These are phyloP conservation scores for Diplodia seriata DNA, from an alignment of 2,329 filamentous ascomycete genomes.

Conservation along the genomic window DNA sequence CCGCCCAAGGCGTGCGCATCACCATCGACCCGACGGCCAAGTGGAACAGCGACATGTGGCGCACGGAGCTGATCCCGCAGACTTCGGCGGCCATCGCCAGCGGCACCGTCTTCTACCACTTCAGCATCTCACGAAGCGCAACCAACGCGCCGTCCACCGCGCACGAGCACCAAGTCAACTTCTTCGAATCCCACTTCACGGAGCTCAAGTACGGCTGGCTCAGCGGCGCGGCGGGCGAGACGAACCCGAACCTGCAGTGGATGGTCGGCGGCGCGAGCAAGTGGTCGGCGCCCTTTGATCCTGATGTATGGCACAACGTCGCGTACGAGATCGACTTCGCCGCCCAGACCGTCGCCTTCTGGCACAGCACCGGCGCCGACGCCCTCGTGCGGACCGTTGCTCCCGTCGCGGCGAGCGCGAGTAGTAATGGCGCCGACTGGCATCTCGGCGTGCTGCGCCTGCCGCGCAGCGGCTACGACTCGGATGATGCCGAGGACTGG, in stretches of 20 bases:
- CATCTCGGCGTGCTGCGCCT: slow-evolving; percentile 74
- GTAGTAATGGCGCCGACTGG: slow-evolving; percentile 74
- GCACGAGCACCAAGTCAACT: slow-evolving; percentile 71
- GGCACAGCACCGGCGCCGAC: slow-evolving; percentile 70
- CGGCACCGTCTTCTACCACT: slow-evolving; percentile 76
- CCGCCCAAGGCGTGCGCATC: slow-evolving; percentile 71
- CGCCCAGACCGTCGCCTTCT: slow-evolving; percentile 68
- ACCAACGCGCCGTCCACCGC: slow-evolving; percentile 66
- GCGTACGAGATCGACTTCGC: slow-evolving; percentile 76
- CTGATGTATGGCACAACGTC: slow-evolving; percentile 76
- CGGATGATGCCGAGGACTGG: slow-evolving; percentile 66
- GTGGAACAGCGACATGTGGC: slow-evolving; percentile 75
- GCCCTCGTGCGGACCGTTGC: slow-evolving; percentile 65
- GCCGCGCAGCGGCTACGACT: slow-evolving; percentile 62
- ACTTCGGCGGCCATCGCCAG: slow-evolving; percentile 68
- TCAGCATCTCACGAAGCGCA: slow-evolving; percentile 66
- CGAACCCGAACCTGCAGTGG: slow-evolving; percentile 67
- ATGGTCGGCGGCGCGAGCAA: slow-evolving; percentile 69
- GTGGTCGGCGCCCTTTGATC: slow-evolving; percentile 61
- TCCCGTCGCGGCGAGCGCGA: slow-evolving; percentile 66
- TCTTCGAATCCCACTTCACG: slow-evolving; percentile 75
- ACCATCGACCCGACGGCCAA: slow-evolving; percentile 69
- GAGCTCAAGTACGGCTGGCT: slow-evolving; percentile 75
- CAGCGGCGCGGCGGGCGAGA: slow-evolving; percentile 55
- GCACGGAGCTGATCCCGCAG: slow-evolving; percentile 76